Evolutionary conservation across 352 stramenopile genomes (phyloP).

Genomic region (Globisporangium carolinianum): DNA sequence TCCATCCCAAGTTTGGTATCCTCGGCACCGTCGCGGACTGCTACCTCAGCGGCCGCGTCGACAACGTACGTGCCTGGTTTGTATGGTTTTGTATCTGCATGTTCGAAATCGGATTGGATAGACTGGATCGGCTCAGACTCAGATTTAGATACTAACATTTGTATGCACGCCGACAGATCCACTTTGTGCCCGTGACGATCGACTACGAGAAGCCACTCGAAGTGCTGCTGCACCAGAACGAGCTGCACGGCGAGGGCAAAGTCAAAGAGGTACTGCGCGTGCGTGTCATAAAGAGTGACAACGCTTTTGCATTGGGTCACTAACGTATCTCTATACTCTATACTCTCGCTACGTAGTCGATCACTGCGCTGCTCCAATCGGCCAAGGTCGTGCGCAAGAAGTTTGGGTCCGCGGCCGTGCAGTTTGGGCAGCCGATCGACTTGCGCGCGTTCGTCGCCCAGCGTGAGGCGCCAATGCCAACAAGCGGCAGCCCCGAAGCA

Average conservation of each 20-base stretch:
- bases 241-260: constrained; percentile 73
- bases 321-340: no score
- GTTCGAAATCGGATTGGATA: not conserved
- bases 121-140: no score
- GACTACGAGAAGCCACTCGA: constrained; percentile 85
- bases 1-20: constrained; percentile 78
- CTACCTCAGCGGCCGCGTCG: constrained; percentile 55
- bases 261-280: constrained; percentile 49
- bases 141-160: no score
- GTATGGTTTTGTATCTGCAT: not conserved
- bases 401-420: constrained; percentile 76
- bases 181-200: constrained; percentile 80
- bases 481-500: constrained; percentile 19
- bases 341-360: constrained; percentile 23
- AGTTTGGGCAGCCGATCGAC: constrained; percentile 67
- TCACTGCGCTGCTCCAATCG: constrained; percentile 60
- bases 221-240: constrained; percentile 75
- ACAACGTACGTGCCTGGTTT: constrained; percentile 31
- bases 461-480: constrained; percentile 17
- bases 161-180: constrained; percentile 25
- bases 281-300: no score
- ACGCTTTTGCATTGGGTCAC: no score
- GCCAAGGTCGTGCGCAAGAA: constrained; percentile 65
- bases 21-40: constrained; percentile 68
- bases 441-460: constrained; percentile 40